Percentiles rank a stretch among this genome's conserved stretches.
Evolutionary conservation across 2,329 filamentous ascomycete species (phyloP).

Genomic region (Aspergillus transmontanensis): DNA sequence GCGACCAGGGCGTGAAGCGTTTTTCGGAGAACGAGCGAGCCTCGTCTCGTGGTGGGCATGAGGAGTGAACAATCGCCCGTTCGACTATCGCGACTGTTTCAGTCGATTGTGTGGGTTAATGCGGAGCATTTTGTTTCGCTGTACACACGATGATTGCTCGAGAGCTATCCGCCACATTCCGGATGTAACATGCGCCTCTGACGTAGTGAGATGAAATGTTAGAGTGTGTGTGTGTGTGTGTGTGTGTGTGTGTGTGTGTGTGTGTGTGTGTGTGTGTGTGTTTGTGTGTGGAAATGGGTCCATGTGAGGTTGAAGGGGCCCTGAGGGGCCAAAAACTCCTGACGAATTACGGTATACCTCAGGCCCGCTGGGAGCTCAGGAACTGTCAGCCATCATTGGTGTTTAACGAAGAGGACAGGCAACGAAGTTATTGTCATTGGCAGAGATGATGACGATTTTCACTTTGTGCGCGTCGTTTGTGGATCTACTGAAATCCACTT

Average conservation of each 20-base stretch:
- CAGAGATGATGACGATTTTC: constrained; percentile 12
- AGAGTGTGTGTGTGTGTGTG: too few relatives aligned
- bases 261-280: too few relatives aligned
- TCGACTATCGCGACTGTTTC: background rate
- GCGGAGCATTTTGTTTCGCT: constrained; percentile 5
- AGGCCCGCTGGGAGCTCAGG: background rate
- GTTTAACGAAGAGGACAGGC: background rate
- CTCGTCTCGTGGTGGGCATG: background rate
- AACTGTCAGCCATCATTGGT: background rate
- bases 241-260: background rate
- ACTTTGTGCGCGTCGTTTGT: constrained; percentile 10
- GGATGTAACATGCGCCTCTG: constrained; percentile 3
- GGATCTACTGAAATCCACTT: background rate
- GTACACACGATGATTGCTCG: background rate
- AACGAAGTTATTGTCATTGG: constrained; percentile 1
- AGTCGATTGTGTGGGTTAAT: background rate
- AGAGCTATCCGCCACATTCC: background rate
- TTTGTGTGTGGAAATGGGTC: background rate
- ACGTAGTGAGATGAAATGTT: constrained; percentile 2
- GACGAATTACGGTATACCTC: background rate
- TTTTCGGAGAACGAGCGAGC: background rate
- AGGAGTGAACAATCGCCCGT: background rate
- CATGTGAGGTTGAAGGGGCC: background rate
- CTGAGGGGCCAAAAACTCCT: constrained; percentile 5
- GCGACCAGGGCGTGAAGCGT: background rate